These are phyloP conservation scores for Fistulinella cinereoalba DNA, from an alignment of 1,284 basidiomycete species.

Conservation along the genomic window DNA sequence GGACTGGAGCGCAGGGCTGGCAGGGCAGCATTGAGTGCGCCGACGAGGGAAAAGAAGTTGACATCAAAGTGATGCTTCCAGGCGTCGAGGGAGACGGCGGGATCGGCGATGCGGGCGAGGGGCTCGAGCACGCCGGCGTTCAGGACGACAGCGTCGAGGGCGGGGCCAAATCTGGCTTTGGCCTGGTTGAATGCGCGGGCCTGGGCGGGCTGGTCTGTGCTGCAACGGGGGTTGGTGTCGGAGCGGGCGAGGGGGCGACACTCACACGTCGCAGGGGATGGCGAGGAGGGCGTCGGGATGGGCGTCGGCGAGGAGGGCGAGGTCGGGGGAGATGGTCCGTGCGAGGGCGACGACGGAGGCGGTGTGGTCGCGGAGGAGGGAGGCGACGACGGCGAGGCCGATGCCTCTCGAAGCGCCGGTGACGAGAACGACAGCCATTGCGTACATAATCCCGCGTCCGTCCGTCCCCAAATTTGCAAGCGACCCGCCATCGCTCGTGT, in stretches of 20 bases:
- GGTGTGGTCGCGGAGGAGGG: slow-evolving; percentile 59
- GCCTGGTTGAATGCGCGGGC: slow-evolving; percentile 48
- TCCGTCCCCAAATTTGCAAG: slow-evolving; percentile 31
- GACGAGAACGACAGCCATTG: slow-evolving; percentile 54
- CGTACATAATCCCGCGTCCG: slow-evolving; percentile 21
- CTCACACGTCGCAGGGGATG: slow-evolving; percentile 73
- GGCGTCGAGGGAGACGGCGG: slow-evolving; percentile 37
- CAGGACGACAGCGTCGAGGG: slow-evolving; percentile 71
- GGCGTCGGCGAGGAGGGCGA: slow-evolving; percentile 50
- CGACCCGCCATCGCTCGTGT: slow-evolving; percentile 13
- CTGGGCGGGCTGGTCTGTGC: slow-evolving; percentile 59
- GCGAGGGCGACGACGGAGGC: slow-evolving; percentile 75
- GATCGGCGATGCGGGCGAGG: slow-evolving; percentile 41
- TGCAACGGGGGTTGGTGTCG: slow-evolving; percentile 26
- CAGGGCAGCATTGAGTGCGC: slow-evolving; percentile 60
- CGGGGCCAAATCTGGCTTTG: slow-evolving; percentile 49
- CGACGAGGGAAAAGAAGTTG: slow-evolving; percentile 81
- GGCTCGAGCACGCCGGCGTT: slow-evolving; percentile 74
- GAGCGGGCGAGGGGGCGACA: slow-evolving; percentile 16
- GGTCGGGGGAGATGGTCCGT: slow-evolving; percentile 62
- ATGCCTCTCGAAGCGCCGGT: slow-evolving; percentile 86
- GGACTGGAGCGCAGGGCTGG: slow-evolving; percentile 64
- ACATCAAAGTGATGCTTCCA: slow-evolving; percentile 73
- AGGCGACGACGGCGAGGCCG: slow-evolving; percentile 68
- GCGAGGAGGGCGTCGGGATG: slow-evolving; percentile 47